Conservation (phyloP, 495 filamentous ascomycete genomes). For the Hypoxylon fuscum region DNA sequence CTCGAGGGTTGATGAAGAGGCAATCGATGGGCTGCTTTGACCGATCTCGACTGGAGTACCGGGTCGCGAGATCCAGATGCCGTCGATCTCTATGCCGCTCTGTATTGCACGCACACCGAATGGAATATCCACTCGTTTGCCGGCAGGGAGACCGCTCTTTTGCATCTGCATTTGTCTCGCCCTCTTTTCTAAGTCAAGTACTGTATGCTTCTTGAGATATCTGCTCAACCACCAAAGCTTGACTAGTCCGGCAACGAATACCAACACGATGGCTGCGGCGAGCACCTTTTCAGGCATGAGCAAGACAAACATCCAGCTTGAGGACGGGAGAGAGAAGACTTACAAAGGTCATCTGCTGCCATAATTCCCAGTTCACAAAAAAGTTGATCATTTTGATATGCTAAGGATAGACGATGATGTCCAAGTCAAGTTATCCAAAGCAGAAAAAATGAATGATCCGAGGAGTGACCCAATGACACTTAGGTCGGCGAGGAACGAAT, state of each 20-base stretch:
- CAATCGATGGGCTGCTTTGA: conserved; percentile 38
- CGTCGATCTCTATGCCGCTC: conserved; percentile 83
- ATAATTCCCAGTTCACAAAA: conserved; percentile 81
- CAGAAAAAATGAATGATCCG: conserved; percentile 43
- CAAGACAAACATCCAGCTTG: conserved; percentile 1
- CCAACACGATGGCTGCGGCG: conserved; percentile 57
- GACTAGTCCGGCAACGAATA: conserved; percentile 59
- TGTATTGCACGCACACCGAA: conserved; percentile 93
- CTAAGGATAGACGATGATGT: conserved; percentile 37
- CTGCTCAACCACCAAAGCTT: conserved; percentile 72
- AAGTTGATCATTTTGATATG: conserved; percentile 60
- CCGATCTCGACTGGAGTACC: conserved; percentile 60
- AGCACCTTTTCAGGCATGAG: conserved; percentile 53
- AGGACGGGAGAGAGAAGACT: conserved; percentile 46
- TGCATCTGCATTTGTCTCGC: conserved; percentile 63
- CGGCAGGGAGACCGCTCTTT: conserved; percentile 54
- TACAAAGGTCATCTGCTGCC: conserved; percentile 94
- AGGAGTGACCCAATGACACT: conserved; percentile 39
- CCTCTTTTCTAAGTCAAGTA: conserved; percentile 71
- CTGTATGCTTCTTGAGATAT: conserved; percentile 69
- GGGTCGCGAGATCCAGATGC: conserved; percentile 83
- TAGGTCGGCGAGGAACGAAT: conserved; percentile 30
- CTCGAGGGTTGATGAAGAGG: conserved; percentile 47
- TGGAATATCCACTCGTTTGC: conserved; percentile 70
- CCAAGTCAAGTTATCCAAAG: conserved; percentile 45